These are phyloP conservation scores for Calocybe gangraenosa DNA, from an alignment of 768 basidiomycete species.

Conservation along the genomic window DNA sequence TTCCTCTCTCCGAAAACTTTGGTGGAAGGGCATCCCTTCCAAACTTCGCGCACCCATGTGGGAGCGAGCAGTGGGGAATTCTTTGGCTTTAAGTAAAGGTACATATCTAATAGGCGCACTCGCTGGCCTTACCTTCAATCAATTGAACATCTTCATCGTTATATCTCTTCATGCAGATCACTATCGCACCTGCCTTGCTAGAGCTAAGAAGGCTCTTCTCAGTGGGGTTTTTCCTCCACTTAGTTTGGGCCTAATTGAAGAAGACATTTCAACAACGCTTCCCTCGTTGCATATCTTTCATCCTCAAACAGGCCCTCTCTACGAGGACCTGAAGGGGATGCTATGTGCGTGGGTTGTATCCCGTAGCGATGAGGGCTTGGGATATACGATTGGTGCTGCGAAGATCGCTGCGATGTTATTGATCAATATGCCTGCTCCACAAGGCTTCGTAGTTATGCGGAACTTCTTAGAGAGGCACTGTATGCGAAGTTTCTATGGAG, in stretches of 20 bases:
- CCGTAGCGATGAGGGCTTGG: slow-evolving; percentile 76
- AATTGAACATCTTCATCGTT: slow-evolving; percentile 8
- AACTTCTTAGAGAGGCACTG: slow-evolving; percentile 86
- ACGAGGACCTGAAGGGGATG: slow-evolving; percentile 79
- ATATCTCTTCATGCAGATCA: slow-evolving; percentile 43
- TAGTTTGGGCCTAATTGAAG: slow-evolving; percentile 61
- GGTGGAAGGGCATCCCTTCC: slow-evolving; percentile 88
- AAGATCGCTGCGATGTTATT: slow-evolving; percentile 85
- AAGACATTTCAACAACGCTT: slow-evolving; percentile 71
- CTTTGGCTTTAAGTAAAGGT: slow-evolving; percentile 81
- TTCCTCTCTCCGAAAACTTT: slow-evolving; percentile 60
- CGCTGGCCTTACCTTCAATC: slow-evolving; percentile 7
- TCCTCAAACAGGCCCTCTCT: slow-evolving; percentile 70
- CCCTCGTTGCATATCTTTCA: slow-evolving; percentile 80
- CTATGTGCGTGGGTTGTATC: slow-evolving; percentile 86
- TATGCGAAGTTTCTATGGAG: slow-evolving; percentile 81
- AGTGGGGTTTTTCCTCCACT: slow-evolving; percentile 64
- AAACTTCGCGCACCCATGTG: slow-evolving; percentile 78
- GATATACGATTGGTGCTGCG: slow-evolving; percentile 65
- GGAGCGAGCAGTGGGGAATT: slow-evolving; percentile 83
- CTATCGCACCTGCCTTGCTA: slow-evolving; percentile 64
- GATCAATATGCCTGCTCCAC: slow-evolving; percentile 71
- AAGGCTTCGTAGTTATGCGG: slow-evolving; percentile 78
- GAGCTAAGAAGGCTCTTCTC: slow-evolving; percentile 68
- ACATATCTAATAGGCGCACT: slow-evolving; percentile 15